phyloP scores from a whole-genome alignment of 768 basidiomycete genomes.

The Leccinum rimulosum region DNA sequence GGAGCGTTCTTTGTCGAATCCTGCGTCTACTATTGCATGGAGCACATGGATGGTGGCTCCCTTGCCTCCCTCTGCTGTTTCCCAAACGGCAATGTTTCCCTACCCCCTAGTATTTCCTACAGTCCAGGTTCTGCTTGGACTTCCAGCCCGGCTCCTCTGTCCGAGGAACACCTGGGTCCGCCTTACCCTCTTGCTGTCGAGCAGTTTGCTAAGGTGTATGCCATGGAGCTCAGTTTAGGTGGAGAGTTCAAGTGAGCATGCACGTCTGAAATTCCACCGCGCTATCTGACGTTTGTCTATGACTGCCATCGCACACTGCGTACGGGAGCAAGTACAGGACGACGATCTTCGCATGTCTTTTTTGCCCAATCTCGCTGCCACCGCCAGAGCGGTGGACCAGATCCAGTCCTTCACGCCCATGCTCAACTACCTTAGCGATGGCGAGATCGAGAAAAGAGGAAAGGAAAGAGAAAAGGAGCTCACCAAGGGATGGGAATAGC shows the following conservation, averaged over 20 bases:
- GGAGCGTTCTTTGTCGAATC: conserved; percentile 99
- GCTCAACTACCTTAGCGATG: conserved; percentile 83
- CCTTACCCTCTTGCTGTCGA: conserved; percentile 38
- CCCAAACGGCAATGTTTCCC: conserved; percentile 39
- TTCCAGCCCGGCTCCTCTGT: conserved; percentile 39
- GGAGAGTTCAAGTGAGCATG: conserved; percentile 87
- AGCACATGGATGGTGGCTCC: conserved; percentile 98
- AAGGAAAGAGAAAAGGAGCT: conserved; percentile 92
- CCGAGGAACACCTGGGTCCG: conserved; percentile 69
- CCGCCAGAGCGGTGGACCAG: conserved; percentile 72
- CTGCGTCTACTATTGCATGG: conserved; percentile 99
- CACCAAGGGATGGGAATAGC: conserved; percentile 58
- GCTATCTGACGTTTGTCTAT: conserved; percentile 41
- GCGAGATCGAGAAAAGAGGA: conserved; percentile 85
- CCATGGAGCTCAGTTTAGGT: conserved; percentile 80
- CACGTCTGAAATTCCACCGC: background rate
- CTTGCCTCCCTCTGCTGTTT: conserved; percentile 70
- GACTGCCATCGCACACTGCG: conserved; percentile 92
- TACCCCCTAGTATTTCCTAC: conserved; percentile 32
- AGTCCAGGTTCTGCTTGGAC: conserved; percentile 35
- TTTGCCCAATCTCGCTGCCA: conserved; percentile 73
- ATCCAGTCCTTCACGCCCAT: conserved; percentile 80
- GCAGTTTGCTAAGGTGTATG: conserved; percentile 85
- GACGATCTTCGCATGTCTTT: conserved; percentile 90
- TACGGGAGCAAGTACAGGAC: conserved; percentile 94